Percentiles rank a stretch among this genome's conserved stretches.
phyloP scores from a whole-genome alignment of 805 yeast genomes.

The Danielia oregonensis region DNA sequence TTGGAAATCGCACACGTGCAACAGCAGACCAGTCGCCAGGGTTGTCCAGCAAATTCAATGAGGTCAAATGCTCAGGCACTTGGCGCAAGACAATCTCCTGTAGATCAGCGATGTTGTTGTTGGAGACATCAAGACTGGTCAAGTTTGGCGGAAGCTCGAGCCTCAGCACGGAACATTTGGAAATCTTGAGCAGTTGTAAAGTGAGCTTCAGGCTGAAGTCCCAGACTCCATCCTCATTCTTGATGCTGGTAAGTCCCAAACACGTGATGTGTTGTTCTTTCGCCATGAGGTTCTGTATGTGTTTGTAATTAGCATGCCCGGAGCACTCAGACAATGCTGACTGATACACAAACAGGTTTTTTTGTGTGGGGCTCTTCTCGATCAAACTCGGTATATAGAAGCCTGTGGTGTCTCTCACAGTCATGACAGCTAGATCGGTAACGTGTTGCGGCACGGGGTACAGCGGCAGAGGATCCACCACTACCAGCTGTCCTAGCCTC shows the following conservation, averaged over 20 bases:
- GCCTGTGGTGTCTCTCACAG: slow-evolving; percentile 1
- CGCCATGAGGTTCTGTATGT: not conserved
- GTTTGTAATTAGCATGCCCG: slow-evolving; percentile 1
- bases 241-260: slow-evolving; percentile 1
- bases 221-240: slow-evolving; percentile 1
- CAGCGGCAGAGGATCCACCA: not conserved
- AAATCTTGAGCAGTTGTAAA: not conserved
- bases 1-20: slow-evolving; percentile 9
- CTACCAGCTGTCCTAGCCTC: slow-evolving; percentile 11
- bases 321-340: slow-evolving; percentile 1
- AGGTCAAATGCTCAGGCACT: slow-evolving; percentile 6
- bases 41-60: slow-evolving; percentile 16
- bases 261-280: not conserved
- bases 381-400: not conserved
- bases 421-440: not conserved
- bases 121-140: slow-evolving; percentile 5
- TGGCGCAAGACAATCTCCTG: not conserved
- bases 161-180: not conserved
- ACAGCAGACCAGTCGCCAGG: slow-evolving; percentile 16
- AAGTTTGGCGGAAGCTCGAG: slow-evolving; percentile 1
- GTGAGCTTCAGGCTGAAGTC: not conserved
- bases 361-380: not conserved
- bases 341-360: not conserved
- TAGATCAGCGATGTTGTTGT: slow-evolving; percentile 5
- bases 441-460: not conserved